Evolutionary conservation across 352 stramenopile species (phyloP).

Genomic region (Globisporangium alternatum): DNA sequence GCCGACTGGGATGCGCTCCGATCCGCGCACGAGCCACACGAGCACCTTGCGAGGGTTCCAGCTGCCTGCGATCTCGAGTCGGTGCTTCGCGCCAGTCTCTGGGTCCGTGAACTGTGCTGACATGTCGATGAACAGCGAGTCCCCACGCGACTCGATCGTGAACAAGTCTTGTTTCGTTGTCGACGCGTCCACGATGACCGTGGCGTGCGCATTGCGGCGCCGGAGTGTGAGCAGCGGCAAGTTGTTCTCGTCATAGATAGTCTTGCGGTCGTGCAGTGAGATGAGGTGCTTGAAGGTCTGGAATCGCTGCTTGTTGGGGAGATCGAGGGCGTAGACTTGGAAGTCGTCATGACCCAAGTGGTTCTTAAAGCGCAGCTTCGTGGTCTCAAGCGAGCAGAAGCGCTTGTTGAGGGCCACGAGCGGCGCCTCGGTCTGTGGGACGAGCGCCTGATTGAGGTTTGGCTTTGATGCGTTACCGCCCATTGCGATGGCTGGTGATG

Average conservation of each 20-base stretch:
- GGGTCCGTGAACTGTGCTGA: conserved; percentile 17
- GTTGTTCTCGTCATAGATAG: conserved; percentile 2
- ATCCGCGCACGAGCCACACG: conserved; percentile 14
- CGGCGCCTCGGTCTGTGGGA: neutral
- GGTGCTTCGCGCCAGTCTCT: conserved; percentile 10
- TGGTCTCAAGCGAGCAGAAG: neutral
- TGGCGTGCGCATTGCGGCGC: neutral
- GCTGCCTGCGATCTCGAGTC: conserved; percentile 14
- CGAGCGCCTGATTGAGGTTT: neutral
- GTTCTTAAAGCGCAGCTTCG: neutral
- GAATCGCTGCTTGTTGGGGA: neutral
- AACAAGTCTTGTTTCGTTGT: conserved; percentile 21
- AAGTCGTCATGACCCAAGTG: neutral
- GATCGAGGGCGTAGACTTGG: neutral
- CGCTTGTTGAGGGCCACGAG: neutral
- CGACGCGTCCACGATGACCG: conserved; percentile 16
- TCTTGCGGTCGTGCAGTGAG: neutral
- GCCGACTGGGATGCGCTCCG: conserved; percentile 15
- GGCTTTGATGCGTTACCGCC: neutral
- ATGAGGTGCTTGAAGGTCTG: neutral
- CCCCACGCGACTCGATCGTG: conserved; percentile 13
- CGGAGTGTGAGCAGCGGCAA: neutral
- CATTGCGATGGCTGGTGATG: neutral
- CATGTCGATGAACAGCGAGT: conserved; percentile 18
- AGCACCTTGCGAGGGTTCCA: conserved; percentile 15